A percentile compares a stretch with the other conserved stretches of the same genome.
Evolutionary conservation across 495 filamentous ascomycete genomes (phyloP).

Genomic region (Glutinoglossum americanum): DNA sequence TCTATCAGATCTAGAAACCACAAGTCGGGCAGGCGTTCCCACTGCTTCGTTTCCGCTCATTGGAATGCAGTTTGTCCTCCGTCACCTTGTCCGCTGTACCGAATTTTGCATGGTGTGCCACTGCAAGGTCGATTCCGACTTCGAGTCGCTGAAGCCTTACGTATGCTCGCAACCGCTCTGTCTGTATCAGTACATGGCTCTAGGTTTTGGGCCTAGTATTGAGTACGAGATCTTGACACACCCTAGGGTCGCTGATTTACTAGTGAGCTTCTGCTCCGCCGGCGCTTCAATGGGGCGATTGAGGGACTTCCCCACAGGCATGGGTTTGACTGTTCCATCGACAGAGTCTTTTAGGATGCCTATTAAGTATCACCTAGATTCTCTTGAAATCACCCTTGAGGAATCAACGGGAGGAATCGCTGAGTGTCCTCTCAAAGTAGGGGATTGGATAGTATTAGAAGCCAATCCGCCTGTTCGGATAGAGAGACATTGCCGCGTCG

Average conservation of each 20-base stretch:
- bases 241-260: conserved; percentile 67
- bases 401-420: neutral
- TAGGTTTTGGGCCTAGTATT: conserved; percentile 67
- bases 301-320: conserved; percentile 42
- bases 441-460: conserved; percentile 38
- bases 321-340: conserved; percentile 43
- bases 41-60: conserved; percentile 41
- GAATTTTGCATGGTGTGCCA: conserved; percentile 83
- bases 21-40: conserved; percentile 5
- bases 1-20: conserved; percentile 10
- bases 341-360: neutral
- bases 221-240: conserved; percentile 68
- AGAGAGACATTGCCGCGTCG: neutral
- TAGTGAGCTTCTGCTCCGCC: conserved; percentile 63
- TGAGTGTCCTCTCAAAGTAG: conserved; percentile 20
- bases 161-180: conserved; percentile 68
- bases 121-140: conserved; percentile 40
- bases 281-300: conserved; percentile 26
- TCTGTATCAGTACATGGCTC: conserved; percentile 76
- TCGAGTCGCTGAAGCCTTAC: conserved; percentile 81
- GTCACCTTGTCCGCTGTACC: conserved; percentile 62
- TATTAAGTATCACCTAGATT: conserved; percentile 6
- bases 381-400: neutral
- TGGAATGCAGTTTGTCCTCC: conserved; percentile 61
- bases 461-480: neutral